Base-by-base conservation (phyloP, 192 early-diverging fungal genomes). In the Coemansia sp. region DNA sequence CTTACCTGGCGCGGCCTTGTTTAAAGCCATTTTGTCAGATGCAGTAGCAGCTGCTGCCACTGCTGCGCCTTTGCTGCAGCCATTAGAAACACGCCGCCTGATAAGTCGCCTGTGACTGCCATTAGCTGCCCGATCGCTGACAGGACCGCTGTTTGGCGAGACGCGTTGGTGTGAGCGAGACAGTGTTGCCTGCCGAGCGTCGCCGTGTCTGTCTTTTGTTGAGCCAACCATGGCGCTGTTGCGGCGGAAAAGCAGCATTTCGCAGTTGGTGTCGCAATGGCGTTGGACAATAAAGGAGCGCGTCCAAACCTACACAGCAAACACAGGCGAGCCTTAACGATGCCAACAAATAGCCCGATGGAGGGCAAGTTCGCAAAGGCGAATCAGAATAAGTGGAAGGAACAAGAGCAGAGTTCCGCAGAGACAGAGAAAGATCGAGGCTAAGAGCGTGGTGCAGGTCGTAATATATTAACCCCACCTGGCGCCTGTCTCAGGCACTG, bases 191-290 rank as follows among this genome's bases (percentile, higher is more conserved):
- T 15, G 15, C 40, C 15, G 40, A 12, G 15, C 15, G 40, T 44
- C 15, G 12, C 40, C 40, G 15, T 44, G 40, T 2, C 15, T 44
- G 40, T n/a, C 40, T 44, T 44, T 44, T 44, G 40, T 15, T 44
- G 40, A 14, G 14, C 15, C 52, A 21, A 28, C 12, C 52, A 25
- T 25, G 14, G 25, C 26, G 26, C n/a, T 54, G 52, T 31, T 54
- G 52, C 52, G 52, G 12, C 52, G 52, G 28, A 54, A 15, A 12
- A 54, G 52, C 22, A 28, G 52, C 52, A 54, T 54, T 54, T 54
- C 25, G 6, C 14, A 25, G n/a, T 31, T 15, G 26, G 22, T 28
- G 4, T 54, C 15, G 25, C 25, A 15, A 15, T 4, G 5, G 6
- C 14, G 52, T 23, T 2, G 26, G 52, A 31, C 23, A 54, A 6